These are phyloP conservation scores for Diaporthe longicolla DNA, from an alignment of 2,329 filamentous ascomycete species.

Conservation along the genomic window DNA sequence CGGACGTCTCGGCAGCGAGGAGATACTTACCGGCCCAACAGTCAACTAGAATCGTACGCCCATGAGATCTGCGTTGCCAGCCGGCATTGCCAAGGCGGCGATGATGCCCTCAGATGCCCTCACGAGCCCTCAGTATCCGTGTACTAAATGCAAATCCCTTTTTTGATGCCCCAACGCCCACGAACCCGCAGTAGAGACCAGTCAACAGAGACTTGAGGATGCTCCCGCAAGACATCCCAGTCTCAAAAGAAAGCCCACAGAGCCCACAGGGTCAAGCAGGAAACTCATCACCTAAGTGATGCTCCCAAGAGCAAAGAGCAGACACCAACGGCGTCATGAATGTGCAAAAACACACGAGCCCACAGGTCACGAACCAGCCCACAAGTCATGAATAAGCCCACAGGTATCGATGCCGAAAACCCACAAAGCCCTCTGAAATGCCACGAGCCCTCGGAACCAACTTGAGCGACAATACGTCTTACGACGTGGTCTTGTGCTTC, in stretches of 20 bases:
- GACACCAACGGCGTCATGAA: constrained; percentile 41
- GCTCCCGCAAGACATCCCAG: constrained; percentile 43
- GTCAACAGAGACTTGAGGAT: constrained; percentile 38
- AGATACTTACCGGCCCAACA: constrained; percentile 46
- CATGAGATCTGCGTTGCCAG: constrained; percentile 44
- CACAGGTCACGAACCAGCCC: constrained; percentile 60
- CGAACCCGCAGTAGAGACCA: constrained; percentile 43
- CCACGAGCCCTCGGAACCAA: constrained; percentile 61
- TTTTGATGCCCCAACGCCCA: constrained; percentile 40
- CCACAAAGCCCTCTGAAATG: constrained; percentile 67
- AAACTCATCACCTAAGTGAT: constrained; percentile 47
- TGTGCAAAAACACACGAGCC: constrained; percentile 47
- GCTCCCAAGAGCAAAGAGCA: constrained; percentile 51
- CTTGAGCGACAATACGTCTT: constrained; percentile 57
- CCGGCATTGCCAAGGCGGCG: constrained; percentile 36
- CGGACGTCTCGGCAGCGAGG: constrained; percentile 23
- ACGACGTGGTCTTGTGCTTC: constrained; percentile 74
- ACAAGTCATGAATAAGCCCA: constrained; percentile 63
- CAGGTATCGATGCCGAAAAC: constrained; percentile 68
- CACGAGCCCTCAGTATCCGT: constrained; percentile 29
- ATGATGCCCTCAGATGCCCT: constrained; percentile 30
- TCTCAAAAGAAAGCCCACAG: constrained; percentile 45
- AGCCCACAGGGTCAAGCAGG: constrained; percentile 45
- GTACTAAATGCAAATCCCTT: constrained; percentile 39
- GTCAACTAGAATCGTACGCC: constrained; percentile 41